A percentile compares a stretch with the other conserved stretches of the same genome.
These are phyloP conservation scores for Physcomitrium patens DNA, from an alignment of 225 moss, liverwort and hornwort genomes.

Conservation along the genomic window DNA sequence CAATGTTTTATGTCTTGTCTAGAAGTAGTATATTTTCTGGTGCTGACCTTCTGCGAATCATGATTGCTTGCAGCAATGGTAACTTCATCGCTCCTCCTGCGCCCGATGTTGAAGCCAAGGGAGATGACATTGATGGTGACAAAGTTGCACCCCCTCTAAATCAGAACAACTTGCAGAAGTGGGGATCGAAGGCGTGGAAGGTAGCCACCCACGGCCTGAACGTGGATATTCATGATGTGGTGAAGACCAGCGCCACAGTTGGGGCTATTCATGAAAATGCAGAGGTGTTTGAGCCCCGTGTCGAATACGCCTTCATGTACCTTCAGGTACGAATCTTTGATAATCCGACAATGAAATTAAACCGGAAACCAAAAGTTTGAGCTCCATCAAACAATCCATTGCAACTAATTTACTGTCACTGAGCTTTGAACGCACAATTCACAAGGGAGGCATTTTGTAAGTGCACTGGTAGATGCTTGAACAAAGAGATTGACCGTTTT, in stretches of 20 bases:
- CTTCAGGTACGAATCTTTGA: slow-evolving; percentile 20
- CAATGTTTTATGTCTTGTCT: not conserved
- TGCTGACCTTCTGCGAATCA: not conserved
- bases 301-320: slow-evolving; percentile 42
- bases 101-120: slow-evolving; percentile 14
- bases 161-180: slow-evolving; percentile 10
- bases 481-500: too few species aligned
- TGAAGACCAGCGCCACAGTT: slow-evolving; percentile 26
- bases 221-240: slow-evolving; percentile 39
- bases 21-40: too few species aligned
- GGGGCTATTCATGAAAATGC: slow-evolving; percentile 30
- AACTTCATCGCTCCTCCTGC: not conserved
- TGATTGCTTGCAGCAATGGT: slow-evolving; percentile 16
- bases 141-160: not conserved
- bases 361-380: too few species aligned
- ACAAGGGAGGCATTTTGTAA: too few species aligned
- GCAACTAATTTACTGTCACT: too few species aligned
- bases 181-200: slow-evolving; percentile 33
- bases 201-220: slow-evolving; percentile 28
- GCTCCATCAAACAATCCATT: too few species aligned
- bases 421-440: too few species aligned
- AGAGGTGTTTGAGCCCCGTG: slow-evolving; percentile 39
- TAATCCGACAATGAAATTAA: too few species aligned
- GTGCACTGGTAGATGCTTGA: too few species aligned
- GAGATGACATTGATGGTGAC: not conserved